A percentile compares a stretch with the other conserved stretches of the same genome.
Evolutionary conservation across 2,329 filamentous ascomycete species (phyloP).

Genomic region (Diaporthe humulicola): DNA sequence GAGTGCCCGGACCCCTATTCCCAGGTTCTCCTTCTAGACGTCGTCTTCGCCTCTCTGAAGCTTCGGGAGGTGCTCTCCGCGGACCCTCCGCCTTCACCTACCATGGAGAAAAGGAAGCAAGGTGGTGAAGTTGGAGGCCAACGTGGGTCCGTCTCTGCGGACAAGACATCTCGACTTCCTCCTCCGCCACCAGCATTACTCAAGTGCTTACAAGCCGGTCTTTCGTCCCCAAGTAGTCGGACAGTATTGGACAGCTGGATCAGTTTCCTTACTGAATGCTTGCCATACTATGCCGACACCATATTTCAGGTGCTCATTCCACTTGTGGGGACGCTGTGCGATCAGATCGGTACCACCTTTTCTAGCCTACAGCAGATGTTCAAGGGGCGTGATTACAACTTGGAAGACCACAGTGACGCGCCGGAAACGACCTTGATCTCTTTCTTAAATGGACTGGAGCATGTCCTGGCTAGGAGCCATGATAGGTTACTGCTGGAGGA

Average conservation of each 20-base stretch:
- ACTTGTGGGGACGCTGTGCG: constrained; percentile 89
- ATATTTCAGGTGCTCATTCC: constrained; percentile 94
- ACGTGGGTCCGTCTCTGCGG: constrained; percentile 53
- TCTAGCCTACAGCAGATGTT: constrained; percentile 77
- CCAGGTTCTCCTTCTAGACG: constrained; percentile 83
- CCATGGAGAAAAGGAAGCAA: constrained; percentile 60
- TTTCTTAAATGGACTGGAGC: constrained; percentile 93
- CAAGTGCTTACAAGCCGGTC: constrained; percentile 85
- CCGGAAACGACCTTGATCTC: constrained; percentile 83
- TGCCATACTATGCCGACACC: constrained; percentile 85
- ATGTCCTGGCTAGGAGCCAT: constrained; percentile 88
- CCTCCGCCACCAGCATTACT: constrained; percentile 80
- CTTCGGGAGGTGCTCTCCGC: constrained; percentile 63
- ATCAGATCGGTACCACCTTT: constrained; percentile 81
- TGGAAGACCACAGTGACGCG: constrained; percentile 47
- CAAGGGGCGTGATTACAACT: constrained; percentile 43
- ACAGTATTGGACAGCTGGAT: constrained; percentile 93
- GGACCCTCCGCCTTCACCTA: constrained; percentile 59
- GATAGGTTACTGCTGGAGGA: constrained; percentile 85
- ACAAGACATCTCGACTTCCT: constrained; percentile 46
- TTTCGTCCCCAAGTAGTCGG: constrained; percentile 80
- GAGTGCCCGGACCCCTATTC: constrained; percentile 75
- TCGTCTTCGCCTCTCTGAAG: constrained; percentile 81
- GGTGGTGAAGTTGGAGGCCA: constrained; percentile 57
- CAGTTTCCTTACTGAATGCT: constrained; percentile 82